These are phyloP conservation scores for Colletotrichum siamense DNA, from an alignment of 2,329 filamentous ascomycete genomes.

Conservation along the genomic window DNA sequence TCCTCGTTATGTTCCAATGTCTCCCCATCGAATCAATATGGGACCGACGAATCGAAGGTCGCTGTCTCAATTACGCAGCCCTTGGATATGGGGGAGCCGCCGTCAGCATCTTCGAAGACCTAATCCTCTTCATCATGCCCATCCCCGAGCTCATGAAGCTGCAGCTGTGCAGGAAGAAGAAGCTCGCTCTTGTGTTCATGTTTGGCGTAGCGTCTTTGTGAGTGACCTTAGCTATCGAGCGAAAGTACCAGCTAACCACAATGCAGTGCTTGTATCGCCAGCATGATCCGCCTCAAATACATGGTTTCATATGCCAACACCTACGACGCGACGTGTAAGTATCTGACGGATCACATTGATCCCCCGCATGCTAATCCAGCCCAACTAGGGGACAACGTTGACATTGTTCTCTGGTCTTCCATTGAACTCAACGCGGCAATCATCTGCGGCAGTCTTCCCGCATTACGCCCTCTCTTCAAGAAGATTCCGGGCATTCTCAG, in stretches of 20 bases:
- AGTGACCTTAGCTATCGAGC: background rate
- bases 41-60: conserved; percentile 6
- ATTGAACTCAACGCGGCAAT: conserved; percentile 41
- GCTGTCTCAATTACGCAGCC: conserved; percentile 4
- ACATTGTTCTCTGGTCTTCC: conserved; percentile 34
- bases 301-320: conserved; percentile 16
- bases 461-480: conserved; percentile 40
- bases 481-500: background rate
- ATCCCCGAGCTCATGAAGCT: conserved; percentile 21
- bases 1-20: conserved; percentile 26
- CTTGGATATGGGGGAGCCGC: conserved; percentile 13
- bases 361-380: background rate
- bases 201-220: conserved; percentile 23
- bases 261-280: conserved; percentile 21
- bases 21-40: conserved; percentile 21
- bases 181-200: conserved; percentile 13
- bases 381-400: conserved; percentile 26
- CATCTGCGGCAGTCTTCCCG: conserved; percentile 46
- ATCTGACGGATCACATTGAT: background rate
- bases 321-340: conserved; percentile 5
- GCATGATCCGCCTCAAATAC: conserved; percentile 22
- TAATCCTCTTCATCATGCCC: conserved; percentile 19
- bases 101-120: conserved; percentile 21
- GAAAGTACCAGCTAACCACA: background rate
- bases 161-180: conserved; percentile 6